These are phyloP conservation scores for Fragosphaeria purpurea DNA, from an alignment of 2,329 filamentous ascomycete species.

Conservation along the genomic window DNA sequence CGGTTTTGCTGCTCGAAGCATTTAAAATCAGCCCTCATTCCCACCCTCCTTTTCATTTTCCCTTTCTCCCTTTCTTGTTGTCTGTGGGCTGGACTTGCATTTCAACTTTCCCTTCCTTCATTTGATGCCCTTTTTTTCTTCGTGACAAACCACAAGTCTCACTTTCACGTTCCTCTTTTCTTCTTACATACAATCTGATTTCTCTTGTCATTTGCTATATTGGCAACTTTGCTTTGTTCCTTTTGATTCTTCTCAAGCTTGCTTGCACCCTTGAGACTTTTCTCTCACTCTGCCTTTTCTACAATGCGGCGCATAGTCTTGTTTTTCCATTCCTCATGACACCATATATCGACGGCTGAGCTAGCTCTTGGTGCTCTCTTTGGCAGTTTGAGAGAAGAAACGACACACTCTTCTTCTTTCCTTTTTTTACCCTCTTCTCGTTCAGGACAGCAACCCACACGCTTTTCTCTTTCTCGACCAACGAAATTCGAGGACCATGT, in stretches of 20 bases:
- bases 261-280: no score
- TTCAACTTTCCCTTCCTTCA: constrained; percentile 1
- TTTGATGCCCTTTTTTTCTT: not conserved
- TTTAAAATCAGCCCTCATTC: not conserved
- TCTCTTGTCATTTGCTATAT: constrained; percentile 1
- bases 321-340: constrained; percentile 5
- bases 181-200: constrained; percentile 12
- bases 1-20: constrained; percentile 3
- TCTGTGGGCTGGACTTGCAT: constrained; percentile 13
- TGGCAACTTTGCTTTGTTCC: not conserved
- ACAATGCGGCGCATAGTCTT: constrained; percentile 9
- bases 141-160: not conserved
- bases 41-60: not conserved
- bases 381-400: not conserved
- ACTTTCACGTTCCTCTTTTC: not conserved
- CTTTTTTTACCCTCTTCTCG: not conserved
- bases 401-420: not conserved
- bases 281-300: constrained; percentile 1
- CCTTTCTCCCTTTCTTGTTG: not conserved
- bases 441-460: not conserved
- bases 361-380: no score
- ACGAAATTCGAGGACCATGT: constrained; percentile 3
- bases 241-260: not conserved
- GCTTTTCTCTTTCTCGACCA: not conserved
- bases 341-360: not conserved